A percentile compares a stretch with the other conserved stretches of the same genome.
Conservation (phyloP, 345 rosid species). For the Physaria fendleri region DNA sequence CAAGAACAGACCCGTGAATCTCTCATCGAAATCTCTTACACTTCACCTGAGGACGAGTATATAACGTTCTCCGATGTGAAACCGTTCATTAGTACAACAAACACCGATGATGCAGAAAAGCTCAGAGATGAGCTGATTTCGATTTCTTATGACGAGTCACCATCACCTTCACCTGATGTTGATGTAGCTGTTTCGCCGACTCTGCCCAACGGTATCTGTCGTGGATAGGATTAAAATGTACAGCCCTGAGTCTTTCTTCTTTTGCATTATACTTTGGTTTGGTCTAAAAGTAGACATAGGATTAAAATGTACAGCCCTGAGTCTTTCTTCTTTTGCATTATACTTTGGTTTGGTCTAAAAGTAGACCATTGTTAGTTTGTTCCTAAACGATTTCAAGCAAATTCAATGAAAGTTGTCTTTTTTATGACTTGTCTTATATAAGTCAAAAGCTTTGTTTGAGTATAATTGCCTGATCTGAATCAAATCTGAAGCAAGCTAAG, state of each 20-base stretch:
- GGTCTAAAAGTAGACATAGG: constrained; percentile 23
- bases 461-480: constrained; percentile 1
- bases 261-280: constrained; percentile 18
- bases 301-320: constrained; percentile 18
- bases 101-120: constrained; percentile 17
- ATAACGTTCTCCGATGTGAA: constrained; percentile 7
- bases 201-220: constrained; percentile 11
- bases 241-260: constrained; percentile 15
- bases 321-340: constrained; percentile 11
- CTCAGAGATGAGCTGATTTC: constrained; percentile 25
- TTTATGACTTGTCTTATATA: not conserved
- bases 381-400: constrained; percentile 1
- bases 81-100: not conserved
- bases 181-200: constrained; percentile 16
- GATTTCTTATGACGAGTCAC: constrained; percentile 24
- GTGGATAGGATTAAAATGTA: constrained; percentile 20
- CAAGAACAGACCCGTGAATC: constrained; percentile 31
- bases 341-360: constrained; percentile 21
- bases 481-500: constrained; percentile 14
- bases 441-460: not conserved
- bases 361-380: constrained; percentile 21
- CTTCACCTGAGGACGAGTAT: constrained; percentile 23
- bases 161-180: constrained; percentile 17
- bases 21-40: constrained; percentile 29
- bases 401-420: constrained; percentile 14